phyloP scores from a whole-genome alignment of 495 filamentous ascomycete species.

The Xylaria palmicola region DNA sequence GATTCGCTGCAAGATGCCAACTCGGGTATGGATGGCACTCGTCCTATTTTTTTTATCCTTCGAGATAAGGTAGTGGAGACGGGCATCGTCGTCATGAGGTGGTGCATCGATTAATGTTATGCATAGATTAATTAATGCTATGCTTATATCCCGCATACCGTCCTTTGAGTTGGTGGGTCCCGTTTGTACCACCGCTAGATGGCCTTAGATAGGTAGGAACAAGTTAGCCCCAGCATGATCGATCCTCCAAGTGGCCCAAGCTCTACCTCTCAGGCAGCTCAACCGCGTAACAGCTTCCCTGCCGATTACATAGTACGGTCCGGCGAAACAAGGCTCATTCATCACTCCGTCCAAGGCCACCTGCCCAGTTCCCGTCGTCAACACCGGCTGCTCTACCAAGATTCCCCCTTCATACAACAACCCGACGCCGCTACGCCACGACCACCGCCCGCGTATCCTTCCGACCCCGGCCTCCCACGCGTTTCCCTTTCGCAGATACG shows the following conservation, averaged over 20 bases:
- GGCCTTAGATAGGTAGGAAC: too few species aligned
- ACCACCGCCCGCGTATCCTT: background rate
- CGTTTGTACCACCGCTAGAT: too few species aligned
- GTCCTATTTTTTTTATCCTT: too few species aligned
- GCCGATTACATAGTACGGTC: constrained; percentile 1
- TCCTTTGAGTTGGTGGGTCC: too few species aligned
- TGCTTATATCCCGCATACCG: too few species aligned
- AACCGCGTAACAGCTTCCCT: constrained; percentile 19
- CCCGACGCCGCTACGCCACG: background rate
- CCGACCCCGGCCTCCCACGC: background rate
- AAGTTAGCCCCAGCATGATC: background rate
- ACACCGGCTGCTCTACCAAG: background rate
- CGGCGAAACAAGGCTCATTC: constrained; percentile 8
- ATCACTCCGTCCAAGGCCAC: constrained; percentile 5
- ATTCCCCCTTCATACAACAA: constrained; percentile 2
- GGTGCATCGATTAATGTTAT: too few species aligned
- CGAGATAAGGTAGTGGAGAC: too few species aligned
- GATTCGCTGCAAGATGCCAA: too few species aligned
- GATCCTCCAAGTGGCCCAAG: constrained; percentile 7
- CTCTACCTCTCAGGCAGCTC: constrained; percentile 19
- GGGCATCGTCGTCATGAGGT: too few species aligned
- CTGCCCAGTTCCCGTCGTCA: background rate
- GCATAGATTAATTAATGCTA: too few species aligned
- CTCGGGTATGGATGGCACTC: too few species aligned
- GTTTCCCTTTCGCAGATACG: background rate